Percentiles rank a stretch among this genome's conserved stretches.
These are phyloP conservation scores for Martensiomyces pterosporus DNA, from an alignment of 192 early-diverging fungal genomes.

Conservation along the genomic window DNA sequence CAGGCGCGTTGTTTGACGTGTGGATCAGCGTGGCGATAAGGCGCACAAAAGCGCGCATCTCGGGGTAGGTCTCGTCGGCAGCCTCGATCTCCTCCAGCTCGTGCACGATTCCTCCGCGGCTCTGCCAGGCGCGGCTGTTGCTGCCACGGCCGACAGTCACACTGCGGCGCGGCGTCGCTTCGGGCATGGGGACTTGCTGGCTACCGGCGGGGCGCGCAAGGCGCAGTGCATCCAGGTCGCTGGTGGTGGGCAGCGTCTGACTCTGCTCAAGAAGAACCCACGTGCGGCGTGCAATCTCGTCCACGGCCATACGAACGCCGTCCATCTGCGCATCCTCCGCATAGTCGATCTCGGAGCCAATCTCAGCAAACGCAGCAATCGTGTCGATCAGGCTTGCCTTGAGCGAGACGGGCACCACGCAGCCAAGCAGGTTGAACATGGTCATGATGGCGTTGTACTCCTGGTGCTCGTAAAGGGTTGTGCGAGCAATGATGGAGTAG, in stretches of 20 bases:
- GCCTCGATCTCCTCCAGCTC: conserved; percentile 83
- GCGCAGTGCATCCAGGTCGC: conserved; percentile 18
- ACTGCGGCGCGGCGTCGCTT: conserved; percentile 17
- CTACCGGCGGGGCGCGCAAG: conserved; percentile 6
- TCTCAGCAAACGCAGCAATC: conserved; percentile 76
- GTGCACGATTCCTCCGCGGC: conserved; percentile 59
- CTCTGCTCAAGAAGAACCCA: conserved; percentile 80
- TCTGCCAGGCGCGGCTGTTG: conserved; percentile 4
- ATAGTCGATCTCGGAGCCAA: conserved; percentile 22
- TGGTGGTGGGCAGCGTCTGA: conserved; percentile 55
- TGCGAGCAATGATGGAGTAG: conserved; percentile 68
- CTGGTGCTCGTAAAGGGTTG: conserved; percentile 63
- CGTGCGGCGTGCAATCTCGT: conserved; percentile 64
- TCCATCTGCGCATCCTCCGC: conserved; percentile 28
- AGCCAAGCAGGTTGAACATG: conserved; percentile 78
- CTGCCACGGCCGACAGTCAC: conserved; percentile 28
- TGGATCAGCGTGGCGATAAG: conserved; percentile 72
- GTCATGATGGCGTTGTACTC: conserved; percentile 62
- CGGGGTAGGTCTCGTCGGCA: conserved; percentile 73
- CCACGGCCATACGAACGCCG: conserved; percentile 17
- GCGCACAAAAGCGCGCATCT: conserved; percentile 78
- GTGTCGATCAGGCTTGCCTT: conserved; percentile 78
- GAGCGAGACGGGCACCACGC: conserved; percentile 68
- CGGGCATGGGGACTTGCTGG: conserved; percentile 15
- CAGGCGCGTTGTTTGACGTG: conserved; percentile 42